Conservation (phyloP, 768 basidiomycete species). For the Ephemerocybe angulata region DNA sequence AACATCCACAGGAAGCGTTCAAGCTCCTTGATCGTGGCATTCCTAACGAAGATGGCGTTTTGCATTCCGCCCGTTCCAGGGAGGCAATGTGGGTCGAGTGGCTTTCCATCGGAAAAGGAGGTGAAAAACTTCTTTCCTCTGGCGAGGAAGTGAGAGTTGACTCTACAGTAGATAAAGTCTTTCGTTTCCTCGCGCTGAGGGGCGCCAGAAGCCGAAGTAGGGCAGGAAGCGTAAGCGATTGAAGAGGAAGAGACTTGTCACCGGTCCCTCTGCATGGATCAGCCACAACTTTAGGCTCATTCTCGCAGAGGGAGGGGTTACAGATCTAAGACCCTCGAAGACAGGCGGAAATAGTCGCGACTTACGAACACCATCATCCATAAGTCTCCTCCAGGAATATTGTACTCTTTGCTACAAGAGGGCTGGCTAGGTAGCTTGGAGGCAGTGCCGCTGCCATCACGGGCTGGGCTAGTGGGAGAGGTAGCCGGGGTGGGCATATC, state of each 20-base stretch:
- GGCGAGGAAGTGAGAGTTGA: slow-evolving; percentile 52
- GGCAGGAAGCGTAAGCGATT: not conserved
- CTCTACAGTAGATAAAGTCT: slow-evolving; percentile 41
- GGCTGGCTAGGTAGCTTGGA: not conserved
- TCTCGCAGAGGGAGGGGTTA: no score
- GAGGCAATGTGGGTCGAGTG: slow-evolving; percentile 23
- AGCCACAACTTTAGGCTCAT: not conserved
- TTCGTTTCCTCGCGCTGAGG: no score
- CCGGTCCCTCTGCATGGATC: not conserved
- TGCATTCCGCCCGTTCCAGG: not conserved
- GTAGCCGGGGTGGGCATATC: no score
- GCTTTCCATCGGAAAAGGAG: slow-evolving; percentile 30
- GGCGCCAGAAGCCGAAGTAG: not conserved
- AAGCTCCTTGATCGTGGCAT: slow-evolving; percentile 45
- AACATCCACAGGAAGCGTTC: slow-evolving; percentile 56
- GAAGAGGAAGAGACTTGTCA: not conserved
- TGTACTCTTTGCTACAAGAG: not conserved
- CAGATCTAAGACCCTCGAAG: not conserved
- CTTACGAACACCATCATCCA: slow-evolving; percentile 2
- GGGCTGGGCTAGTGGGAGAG: not conserved
- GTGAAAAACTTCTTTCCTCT: slow-evolving; percentile 47
- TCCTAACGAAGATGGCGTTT: slow-evolving; percentile 29
- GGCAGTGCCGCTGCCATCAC: no score
- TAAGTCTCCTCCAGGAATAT: slow-evolving; percentile 1
- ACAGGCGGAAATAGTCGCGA: slow-evolving; percentile 23